Percentiles rank a stretch among this genome's conserved stretches.
Evolutionary conservation across 305 asterid genomes (phyloP).

Genomic region (Euphrasia arctica): DNA sequence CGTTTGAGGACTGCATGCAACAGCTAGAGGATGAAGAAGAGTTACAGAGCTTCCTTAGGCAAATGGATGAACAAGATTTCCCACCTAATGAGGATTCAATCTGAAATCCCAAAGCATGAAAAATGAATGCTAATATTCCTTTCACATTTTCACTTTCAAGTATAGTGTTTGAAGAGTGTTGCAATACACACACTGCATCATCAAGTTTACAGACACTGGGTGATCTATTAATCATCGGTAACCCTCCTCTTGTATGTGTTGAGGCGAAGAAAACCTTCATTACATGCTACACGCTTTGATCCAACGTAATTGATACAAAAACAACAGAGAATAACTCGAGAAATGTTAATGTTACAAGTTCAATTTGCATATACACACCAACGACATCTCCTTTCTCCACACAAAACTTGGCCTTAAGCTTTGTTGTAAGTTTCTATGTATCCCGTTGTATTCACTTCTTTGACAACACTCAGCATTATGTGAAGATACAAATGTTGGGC

Average conservation of each 20-base stretch:
- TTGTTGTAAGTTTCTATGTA: slow-evolving; percentile 16
- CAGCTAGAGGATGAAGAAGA: slow-evolving; percentile 46
- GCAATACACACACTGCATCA: neutral
- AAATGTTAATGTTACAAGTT: slow-evolving; percentile 27
- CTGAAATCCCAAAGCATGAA: slow-evolving; percentile 10
- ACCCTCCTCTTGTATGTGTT: no score
- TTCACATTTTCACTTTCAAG: neutral
- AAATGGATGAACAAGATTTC: slow-evolving; percentile 19
- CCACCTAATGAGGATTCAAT: neutral
- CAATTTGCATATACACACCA: slow-evolving; percentile 35
- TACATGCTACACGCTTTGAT: neutral
- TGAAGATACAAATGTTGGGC: neutral
- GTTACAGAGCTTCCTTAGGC: slow-evolving; percentile 29
- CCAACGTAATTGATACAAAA: neutral
- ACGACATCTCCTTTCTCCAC: slow-evolving; percentile 22
- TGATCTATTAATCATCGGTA: no score
- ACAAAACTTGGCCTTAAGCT: slow-evolving; percentile 19
- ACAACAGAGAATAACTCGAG: slow-evolving; percentile 1
- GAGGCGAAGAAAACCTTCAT: no score
- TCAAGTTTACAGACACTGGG: no score
- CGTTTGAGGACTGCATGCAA: slow-evolving; percentile 47
- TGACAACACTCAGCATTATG: neutral
- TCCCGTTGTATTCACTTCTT: neutral
- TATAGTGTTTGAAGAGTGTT: neutral
- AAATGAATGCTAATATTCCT: neutral